phyloP scores from a whole-genome alignment of 352 stramenopile genomes.

The Pythium phragmitis region DNA sequence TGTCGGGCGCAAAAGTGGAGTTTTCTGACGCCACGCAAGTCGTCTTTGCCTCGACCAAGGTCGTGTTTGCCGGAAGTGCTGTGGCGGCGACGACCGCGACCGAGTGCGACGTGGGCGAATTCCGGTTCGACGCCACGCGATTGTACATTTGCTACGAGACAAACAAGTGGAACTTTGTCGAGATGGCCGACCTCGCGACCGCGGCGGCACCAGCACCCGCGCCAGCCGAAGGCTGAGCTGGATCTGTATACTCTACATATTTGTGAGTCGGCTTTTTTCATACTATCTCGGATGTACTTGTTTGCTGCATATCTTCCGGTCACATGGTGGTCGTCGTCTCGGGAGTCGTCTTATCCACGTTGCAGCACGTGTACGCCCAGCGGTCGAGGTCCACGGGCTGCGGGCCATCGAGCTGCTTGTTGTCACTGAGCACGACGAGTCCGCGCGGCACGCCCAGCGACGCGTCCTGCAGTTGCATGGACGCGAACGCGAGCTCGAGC shows the following conservation, averaged over 20 bases:
- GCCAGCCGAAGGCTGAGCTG: not conserved
- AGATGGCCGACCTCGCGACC: slow-evolving; percentile 2
- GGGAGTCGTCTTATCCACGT: not conserved
- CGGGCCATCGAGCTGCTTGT: slow-evolving; percentile 4
- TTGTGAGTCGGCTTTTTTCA: no score
- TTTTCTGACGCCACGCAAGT: slow-evolving; percentile 1
- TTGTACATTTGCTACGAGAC: slow-evolving; percentile 31
- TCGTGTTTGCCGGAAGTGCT: slow-evolving; percentile 27
- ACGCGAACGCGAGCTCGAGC: slow-evolving; percentile 13
- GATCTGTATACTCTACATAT: no score
- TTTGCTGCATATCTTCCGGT: no score
- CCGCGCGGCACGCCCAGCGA: slow-evolving; percentile 22
- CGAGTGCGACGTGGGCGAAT: slow-evolving; percentile 28
- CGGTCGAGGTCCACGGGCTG: slow-evolving; percentile 1
- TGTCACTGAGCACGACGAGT: slow-evolving; percentile 44
- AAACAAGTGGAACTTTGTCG: slow-evolving; percentile 9
- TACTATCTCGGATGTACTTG: no score
- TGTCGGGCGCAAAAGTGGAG: slow-evolving; percentile 3
- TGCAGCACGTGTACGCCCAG: slow-evolving; percentile 13
- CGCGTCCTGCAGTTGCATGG: slow-evolving; percentile 14
- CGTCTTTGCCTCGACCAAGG: slow-evolving; percentile 3
- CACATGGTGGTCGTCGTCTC: not conserved
- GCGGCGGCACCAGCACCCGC: not conserved
- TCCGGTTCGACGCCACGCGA: slow-evolving; percentile 25
- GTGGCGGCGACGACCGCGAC: slow-evolving; percentile 1